Evolutionary conservation across 139 green algal species (phyloP).

Genomic region (Chlamydomonas urium): DNA sequence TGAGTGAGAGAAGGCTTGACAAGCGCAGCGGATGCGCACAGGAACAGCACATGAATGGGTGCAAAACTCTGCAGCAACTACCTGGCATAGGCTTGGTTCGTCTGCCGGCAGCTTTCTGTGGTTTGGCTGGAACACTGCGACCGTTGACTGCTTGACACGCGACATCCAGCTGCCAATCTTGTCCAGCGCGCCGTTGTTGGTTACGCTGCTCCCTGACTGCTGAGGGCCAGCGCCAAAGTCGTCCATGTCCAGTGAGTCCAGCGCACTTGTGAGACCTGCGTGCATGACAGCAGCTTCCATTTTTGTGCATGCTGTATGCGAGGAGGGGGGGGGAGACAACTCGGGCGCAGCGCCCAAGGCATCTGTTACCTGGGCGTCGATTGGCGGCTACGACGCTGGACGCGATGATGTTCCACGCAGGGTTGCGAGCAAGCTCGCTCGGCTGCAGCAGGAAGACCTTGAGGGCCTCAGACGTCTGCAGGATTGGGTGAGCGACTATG

Average conservation of each 20-base stretch:
- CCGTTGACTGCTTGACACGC: neutral
- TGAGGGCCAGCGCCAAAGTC: neutral
- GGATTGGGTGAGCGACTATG: slow-evolving; percentile 40
- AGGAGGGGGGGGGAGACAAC: too few species aligned
- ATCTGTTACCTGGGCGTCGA: neutral
- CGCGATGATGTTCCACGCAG: slow-evolving; percentile 36
- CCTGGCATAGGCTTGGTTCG: slow-evolving; percentile 28
- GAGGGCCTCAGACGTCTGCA: slow-evolving; percentile 40
- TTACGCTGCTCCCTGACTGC: neutral
- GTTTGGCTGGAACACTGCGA: slow-evolving; percentile 5
- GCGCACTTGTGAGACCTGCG: neutral
- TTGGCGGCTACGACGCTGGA: too few species aligned
- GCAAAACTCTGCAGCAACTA: neutral
- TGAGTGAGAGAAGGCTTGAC: too few species aligned
- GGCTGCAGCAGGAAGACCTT: slow-evolving; percentile 48
- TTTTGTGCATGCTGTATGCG: too few species aligned
- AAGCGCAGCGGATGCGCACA: too few species aligned
- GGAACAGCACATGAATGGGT: too few species aligned
- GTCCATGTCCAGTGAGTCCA: neutral
- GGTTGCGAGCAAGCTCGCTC: slow-evolving; percentile 32
- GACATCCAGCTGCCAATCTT: slow-evolving; percentile 1
- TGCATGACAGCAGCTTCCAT: too few species aligned
- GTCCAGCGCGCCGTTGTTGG: slow-evolving; percentile 1
- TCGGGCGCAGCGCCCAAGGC: neutral
- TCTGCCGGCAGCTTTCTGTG: slow-evolving; percentile 20